Percentiles rank a stretch among this genome's conserved stretches.
These are phyloP conservation scores for Colletotrichum melonis DNA, from an alignment of 2,329 filamentous ascomycete genomes.

Conservation along the genomic window DNA sequence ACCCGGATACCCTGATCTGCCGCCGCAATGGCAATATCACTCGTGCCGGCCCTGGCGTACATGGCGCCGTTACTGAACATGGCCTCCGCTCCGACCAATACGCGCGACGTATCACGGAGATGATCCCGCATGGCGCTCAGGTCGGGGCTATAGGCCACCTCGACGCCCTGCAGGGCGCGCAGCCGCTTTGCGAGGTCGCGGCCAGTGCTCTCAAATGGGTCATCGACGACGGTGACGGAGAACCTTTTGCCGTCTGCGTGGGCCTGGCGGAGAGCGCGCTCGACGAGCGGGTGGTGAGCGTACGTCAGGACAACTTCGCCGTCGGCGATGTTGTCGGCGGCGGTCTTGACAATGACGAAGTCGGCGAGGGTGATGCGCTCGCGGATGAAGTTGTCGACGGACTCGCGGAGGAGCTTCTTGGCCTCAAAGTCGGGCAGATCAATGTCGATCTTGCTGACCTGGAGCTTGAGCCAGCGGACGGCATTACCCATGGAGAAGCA, in stretches of 20 bases:
- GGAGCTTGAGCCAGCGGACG: conserved; percentile 92
- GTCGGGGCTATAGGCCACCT: conserved; percentile 83
- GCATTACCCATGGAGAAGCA: conserved; percentile 98
- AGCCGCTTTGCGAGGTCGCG: conserved; percentile 76
- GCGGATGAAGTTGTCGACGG: conserved; percentile 89
- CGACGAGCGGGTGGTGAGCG: conserved; percentile 86
- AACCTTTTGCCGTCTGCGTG: conserved; percentile 78
- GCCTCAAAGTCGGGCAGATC: conserved; percentile 84
- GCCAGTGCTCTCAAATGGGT: conserved; percentile 65
- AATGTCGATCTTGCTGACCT: conserved; percentile 90
- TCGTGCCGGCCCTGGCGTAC: conserved; percentile 89
- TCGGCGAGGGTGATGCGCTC: conserved; percentile 91
- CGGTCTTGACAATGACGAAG: conserved; percentile 83
- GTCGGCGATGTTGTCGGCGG: conserved; percentile 79
- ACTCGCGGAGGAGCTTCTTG: conserved; percentile 74
- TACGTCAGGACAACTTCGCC: conserved; percentile 89
- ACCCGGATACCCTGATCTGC: conserved; percentile 81
- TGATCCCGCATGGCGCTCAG: conserved; percentile 81
- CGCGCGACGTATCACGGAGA: conserved; percentile 74
- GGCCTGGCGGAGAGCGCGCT: conserved; percentile 82
- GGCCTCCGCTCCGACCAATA: conserved; percentile 90
- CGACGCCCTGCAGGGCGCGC: conserved; percentile 58
- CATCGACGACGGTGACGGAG: conserved; percentile 86
- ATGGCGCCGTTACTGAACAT: conserved; percentile 96
- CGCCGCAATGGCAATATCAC: conserved; percentile 86